These are phyloP conservation scores for Kernera saxatilis DNA, from an alignment of 345 rosid genomes.

Conservation along the genomic window DNA sequence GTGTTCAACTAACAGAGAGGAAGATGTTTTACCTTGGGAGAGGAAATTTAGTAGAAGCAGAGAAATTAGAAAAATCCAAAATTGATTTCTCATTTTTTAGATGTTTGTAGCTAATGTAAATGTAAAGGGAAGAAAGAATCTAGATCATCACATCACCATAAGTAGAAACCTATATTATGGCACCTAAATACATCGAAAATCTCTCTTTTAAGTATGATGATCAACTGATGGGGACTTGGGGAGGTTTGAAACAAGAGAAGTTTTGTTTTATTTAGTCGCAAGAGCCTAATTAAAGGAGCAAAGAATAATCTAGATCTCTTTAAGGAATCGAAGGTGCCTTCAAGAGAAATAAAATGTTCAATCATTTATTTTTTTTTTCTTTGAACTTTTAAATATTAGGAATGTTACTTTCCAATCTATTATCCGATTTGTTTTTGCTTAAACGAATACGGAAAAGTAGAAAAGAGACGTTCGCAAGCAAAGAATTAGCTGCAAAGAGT, in stretches of 20 bases:
- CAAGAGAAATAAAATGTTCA: constrained; percentile 15
- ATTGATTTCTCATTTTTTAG: constrained; percentile 14
- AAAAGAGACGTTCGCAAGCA: constrained; percentile 24
- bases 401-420: not conserved
- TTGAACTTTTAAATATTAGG: not conserved
- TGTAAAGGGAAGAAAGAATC: not conserved
- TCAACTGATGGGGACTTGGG: not conserved
- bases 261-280: not conserved
- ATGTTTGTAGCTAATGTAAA: not conserved
- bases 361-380: not conserved
- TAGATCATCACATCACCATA: constrained; percentile 6
- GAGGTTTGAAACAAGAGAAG: not conserved
- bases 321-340: constrained; percentile 34
- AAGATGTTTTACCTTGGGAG: constrained; percentile 15
- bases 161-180: constrained; percentile 2
- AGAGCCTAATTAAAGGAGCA: constrained; percentile 11
- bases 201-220: not conserved
- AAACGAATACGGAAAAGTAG: constrained; percentile 5
- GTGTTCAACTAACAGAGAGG: not conserved
- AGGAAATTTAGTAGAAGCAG: constrained; percentile 6
- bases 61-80: constrained; percentile 2
- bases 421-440: not conserved
- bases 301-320: constrained; percentile 19
- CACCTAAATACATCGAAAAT: not conserved
- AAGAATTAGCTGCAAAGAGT: constrained; percentile 12